Base-by-base conservation (phyloP, 176 grass and related monocot species). In the Themeda triandra region DNA sequence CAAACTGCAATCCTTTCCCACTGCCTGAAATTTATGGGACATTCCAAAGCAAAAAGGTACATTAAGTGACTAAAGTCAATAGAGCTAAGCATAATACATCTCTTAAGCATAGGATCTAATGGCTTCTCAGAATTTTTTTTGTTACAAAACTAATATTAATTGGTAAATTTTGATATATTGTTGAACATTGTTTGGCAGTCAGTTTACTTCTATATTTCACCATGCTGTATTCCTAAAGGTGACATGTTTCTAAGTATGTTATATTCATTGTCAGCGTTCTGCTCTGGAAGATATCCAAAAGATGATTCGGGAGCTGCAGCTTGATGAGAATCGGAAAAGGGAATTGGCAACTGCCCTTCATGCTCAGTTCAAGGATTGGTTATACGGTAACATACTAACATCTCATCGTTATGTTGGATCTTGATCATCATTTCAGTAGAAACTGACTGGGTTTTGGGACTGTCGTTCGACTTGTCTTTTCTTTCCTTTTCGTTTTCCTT, bases 321-420 rank as follows among this genome's bases (percentile, higher is more conserved):
- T 99, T 85, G 93, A 96, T 86, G 96, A 96, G 30, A 96, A 86
- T 80, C 87, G 93, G 78, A 96, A 92, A 63, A 85, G 86, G 67
- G 96, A 99, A 81, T 86, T 99, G 75, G 84, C 93, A 49, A 86
- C 79, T 40, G 90, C 91, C n/a, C 90, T 99, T 80, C 96, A 99
- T 65, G 84, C 78, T 31, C 96, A 99, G 84, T 99, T 99, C 88
- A 96, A 86, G 80, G 96, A 99, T 49, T 99, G 96, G 96, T 85
- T 99, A 89, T 99, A 99, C 13, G 92, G 96, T 99, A 99, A 63
- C 28, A 58, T 59, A 88, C 93, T 99, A 99, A 45, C 29, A 69
- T 53, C 82, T 68, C 60, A 63, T 85, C 63, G 67, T 4, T 21
- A 75, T 9, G 14, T 71, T 71, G 13, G 45, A 31, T 79, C 66